Evolutionary conservation across 345 rosid species (phyloP), one percentile per base, ranked within the genome.

Genomic region (Syzygium aromaticum): DNA sequence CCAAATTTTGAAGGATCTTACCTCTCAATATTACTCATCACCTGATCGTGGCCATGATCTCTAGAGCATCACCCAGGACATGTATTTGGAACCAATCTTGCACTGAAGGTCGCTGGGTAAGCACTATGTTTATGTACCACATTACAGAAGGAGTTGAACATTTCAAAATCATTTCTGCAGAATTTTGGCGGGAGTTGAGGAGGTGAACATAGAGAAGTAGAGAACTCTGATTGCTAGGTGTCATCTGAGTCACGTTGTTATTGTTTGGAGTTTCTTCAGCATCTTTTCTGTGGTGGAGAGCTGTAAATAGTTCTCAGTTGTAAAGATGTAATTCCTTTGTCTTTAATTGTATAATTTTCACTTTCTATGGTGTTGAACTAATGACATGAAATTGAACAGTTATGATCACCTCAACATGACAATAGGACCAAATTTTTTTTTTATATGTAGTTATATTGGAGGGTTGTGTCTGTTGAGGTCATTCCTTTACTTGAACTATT

Each of bases 1-100:
- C 84, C 93, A 90, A 87, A 92, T 95, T 57, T 73, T 95, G 5
- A 92, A 92, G 87, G 95, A 94, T 77, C 88, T 93, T 86, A 86
- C 91, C 90, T 88, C 88, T 0, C 94, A 91, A 43, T 90, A 77
- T 87, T 90, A 46, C 87, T 87, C 94, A 23, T 43, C 93, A 82
- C 85, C 84, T 59, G 54, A 80, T 87, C 67, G 27, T 85, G 67
- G 88, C 85, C 17, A 84, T 46, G 86, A 90, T 5, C 91, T 86
- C 52, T 94, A 43, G 27, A 22, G 54, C 33, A 53, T 30, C 25
- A 27, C 52, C 51, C 46, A 30, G 54, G 84, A 28, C 78, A 27
- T 77, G 54, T 84, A 52, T 53, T 53, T 73, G 80, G 80, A 73
- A 33, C 80, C 80, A 73, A 22, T 67, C 17, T 67, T 67, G 43